Evolutionary conservation across 257 asterid genomes (phyloP), one percentile per base, ranked within the genome.

Genomic region (Solanum medicagineum): DNA sequence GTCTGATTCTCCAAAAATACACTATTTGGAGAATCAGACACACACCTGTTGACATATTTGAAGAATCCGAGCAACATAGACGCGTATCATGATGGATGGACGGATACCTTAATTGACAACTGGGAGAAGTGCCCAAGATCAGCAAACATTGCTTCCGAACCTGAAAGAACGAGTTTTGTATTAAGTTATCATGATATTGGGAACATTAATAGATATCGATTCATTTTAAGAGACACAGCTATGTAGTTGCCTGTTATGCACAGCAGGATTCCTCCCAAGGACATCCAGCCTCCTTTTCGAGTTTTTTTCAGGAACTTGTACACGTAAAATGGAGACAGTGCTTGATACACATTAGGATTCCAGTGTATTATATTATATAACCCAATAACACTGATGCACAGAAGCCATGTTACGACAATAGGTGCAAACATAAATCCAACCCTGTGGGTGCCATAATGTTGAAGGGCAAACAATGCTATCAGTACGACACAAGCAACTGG

Each of bases 121-220:
- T 94, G 98, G 63, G 99, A 91, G 87, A 95, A 95, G 89, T 96
- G 99, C 65, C 99, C 99, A 0, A 96, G 97, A 89, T 96, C 99
- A 83, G 99, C 99, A 89, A 93, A 96, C 99, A 96, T 94, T 47
- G 99, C 99, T 91, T 96, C 99, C 8, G 99, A 96, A 91, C 99
- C 99, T 95, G 97, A 81, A 85, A 85, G 66, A 55, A 53, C 12
- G 60, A 12, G 68, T 59, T 86, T 29, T 36, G 60, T 86, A 84
- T 70, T 75, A 7, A 17, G 15, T 75, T 44, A 75, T 75, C 60
- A 75, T 49, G 45, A 24, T 49, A 57, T 10, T 29, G 62, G 88
- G 85, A 77, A 42, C 32, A 85, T 12, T 20, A 44, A 53, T 12
- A 68, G 36, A 15, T 36, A 80, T 49, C 15, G 12, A 68, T 54